These are phyloP conservation scores for Amylocarpus encephaloides DNA, from an alignment of 2,329 filamentous ascomycete genomes.

Conservation along the genomic window DNA sequence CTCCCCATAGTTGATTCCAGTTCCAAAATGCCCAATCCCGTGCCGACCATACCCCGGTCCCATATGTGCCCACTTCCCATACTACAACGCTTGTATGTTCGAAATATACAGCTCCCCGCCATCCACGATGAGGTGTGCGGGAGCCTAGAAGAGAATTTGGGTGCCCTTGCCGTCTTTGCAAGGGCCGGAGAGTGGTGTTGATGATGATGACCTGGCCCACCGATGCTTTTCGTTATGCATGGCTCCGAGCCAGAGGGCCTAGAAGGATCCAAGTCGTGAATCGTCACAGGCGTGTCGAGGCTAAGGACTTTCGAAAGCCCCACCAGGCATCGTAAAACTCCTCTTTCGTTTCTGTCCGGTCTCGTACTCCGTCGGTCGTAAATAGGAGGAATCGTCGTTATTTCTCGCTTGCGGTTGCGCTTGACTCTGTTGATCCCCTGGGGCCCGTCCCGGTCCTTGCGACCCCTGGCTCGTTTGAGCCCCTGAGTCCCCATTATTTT, in stretches of 20 bases:
- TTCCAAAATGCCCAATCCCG: no score
- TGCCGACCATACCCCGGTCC: no score
- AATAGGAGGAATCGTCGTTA: constrained; percentile 22
- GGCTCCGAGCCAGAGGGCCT: not conserved
- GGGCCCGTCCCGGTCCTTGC: constrained; percentile 12
- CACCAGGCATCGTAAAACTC: constrained; percentile 26
- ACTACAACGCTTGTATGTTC: not conserved
- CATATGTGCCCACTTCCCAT: not conserved
- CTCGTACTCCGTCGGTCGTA: constrained; percentile 24
- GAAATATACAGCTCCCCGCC: not conserved
- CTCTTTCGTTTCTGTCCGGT: constrained; percentile 27
- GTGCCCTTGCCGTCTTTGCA: not conserved
- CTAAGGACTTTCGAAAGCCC: constrained; percentile 21
- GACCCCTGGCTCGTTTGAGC: constrained; percentile 6
- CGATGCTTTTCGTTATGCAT: not conserved
- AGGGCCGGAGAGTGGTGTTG: not conserved
- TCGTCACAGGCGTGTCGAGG: not conserved
- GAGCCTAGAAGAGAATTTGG: not conserved
- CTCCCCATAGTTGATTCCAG: no score
- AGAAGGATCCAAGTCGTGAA: not conserved
- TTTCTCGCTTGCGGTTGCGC: constrained; percentile 18
- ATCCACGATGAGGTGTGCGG: not conserved
- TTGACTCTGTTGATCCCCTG: constrained; percentile 16
- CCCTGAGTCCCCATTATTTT: constrained; percentile 20
- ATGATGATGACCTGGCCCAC: not conserved